Base-by-base conservation (phyloP, 2,329 filamentous ascomycete species). In the Chalaropsis ovoidea region DNA sequence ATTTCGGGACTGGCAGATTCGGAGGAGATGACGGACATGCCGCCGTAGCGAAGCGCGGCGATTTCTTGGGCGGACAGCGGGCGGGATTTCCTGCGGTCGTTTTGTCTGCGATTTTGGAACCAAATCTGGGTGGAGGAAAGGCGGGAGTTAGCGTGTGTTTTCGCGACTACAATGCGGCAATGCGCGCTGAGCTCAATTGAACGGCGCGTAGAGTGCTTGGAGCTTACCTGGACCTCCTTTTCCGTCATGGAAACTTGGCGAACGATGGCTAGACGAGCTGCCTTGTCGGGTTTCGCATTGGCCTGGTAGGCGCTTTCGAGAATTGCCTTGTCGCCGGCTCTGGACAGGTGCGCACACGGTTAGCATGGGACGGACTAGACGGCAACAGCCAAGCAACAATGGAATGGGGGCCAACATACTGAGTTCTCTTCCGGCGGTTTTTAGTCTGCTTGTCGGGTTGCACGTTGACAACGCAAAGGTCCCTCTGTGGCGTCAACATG, bases 51-150 rank as follows among this genome's bases (percentile, higher is more conserved):
- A 70, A 86, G 76, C 67, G 82, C 81, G 69, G 81, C 84, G 65
- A 93, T 82, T 73, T 94, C 90, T 74, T 91, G 86, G 10, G 87
- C 83, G 35, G 89, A 84, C 45, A 95, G 81, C 60, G 92, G 91
- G 70, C 89, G 87, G 65, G 90, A 90, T 78, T 93, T 95, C 70
- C 93, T 85, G 71, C 93, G 84, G 74, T 95, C 90, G 75, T 95
- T 96, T 75, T 97, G 93, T 70, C 93, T 84, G 72, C 91, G 85
- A 73, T 96, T 96, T 73, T 96, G 93, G 77, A 96, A 96, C 93
- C 93, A 97, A 71, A 96, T 96, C 93, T 96, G 67, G n/a, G 43
- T 52, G 11, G 45, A 52, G 47, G 19, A 27, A 15, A 27, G n/a
- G 5, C 10, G 15, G 27, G 61, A 58, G 22, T 56, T 11, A 19